These are phyloP conservation scores for Calonectria naviculata DNA, from an alignment of 2,329 filamentous ascomycete species.

Conservation along the genomic window DNA sequence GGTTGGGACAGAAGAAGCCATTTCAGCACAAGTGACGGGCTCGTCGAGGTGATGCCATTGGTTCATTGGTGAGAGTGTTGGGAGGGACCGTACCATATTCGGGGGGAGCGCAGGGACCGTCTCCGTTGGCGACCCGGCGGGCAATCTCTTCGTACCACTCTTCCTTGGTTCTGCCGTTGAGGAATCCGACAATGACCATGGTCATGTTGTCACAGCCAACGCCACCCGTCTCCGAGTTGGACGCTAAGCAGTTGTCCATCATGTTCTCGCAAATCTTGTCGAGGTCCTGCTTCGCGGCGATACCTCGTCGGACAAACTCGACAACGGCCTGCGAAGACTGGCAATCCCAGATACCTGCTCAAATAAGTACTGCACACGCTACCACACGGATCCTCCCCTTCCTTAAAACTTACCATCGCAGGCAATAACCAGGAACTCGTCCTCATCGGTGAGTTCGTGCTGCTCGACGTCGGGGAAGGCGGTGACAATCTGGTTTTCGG, in stretches of 20 bases:
- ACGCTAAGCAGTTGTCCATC: slow-evolving; percentile 99
- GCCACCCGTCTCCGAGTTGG: slow-evolving; percentile 96
- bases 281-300: slow-evolving; percentile 95
- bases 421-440: slow-evolving; percentile 94
- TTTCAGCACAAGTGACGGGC: slow-evolving; percentile 29
- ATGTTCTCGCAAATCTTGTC: slow-evolving; percentile 99
- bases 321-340: slow-evolving; percentile 98
- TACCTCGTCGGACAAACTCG: slow-evolving; percentile 96
- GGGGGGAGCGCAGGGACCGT: slow-evolving; percentile 97
- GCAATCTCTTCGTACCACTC: slow-evolving; percentile 98
- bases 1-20: slow-evolving; percentile 4
- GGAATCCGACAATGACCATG: slow-evolving; percentile 89
- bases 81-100: slow-evolving; percentile 92
- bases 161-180: slow-evolving; percentile 93
- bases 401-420: slow-evolving; percentile 81
- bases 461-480: slow-evolving; percentile 94
- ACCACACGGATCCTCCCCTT: background rate
- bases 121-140: slow-evolving; percentile 93
- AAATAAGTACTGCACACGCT: slow-evolving; percentile 32
- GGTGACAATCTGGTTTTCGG: slow-evolving; percentile 99
- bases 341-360: slow-evolving; percentile 97
- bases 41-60: background rate
- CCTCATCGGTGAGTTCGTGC: slow-evolving; percentile 90
- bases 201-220: slow-evolving; percentile 99
- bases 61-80: slow-evolving; percentile 38